Evolutionary conservation across 208 protist genomes (phyloP), one percentile per base, ranked within the genome.

Genomic region (Trypanosoma brucei): DNA sequence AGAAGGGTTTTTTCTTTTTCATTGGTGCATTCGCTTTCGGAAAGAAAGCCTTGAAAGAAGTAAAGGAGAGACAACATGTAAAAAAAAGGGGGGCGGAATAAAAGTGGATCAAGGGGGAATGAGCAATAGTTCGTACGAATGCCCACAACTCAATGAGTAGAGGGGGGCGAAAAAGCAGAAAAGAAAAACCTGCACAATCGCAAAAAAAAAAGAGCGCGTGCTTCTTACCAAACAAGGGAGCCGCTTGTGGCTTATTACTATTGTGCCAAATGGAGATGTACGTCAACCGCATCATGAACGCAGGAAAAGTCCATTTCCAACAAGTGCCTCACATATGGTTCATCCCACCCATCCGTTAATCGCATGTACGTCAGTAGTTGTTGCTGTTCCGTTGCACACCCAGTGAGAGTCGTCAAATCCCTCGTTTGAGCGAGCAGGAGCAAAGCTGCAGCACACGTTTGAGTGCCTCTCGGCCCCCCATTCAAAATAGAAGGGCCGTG

Each of bases 231-330:
- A 22, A 22, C 22, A 22, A 22, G 22, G 22, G 22, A 22, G 22
- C 22, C 22, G 22, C 22, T 22, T 22, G 22, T 22, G 22, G 22
- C 22, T 22, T 22, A 22, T 22, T 22, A 46, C 42, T 46, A 46
- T 46, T 6, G 42, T 11, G 42, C 42, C 0, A 11, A 38, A 0
- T 42, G 13, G 35, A 62, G 38, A 35, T 61, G 50, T 53, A 42
- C 31, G 13, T 61, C 5, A 22, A 49, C 53, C 6, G 51, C 60
- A 13, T 67, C 56, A 31, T 14, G 1, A 33, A 58, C 36, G 42
- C 63, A 70, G 0, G 67, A 58, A 54, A 87, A 66, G 46, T 87
- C 81, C 14, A 60, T 56, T 51, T 78, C 72, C 5, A 87, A 9
- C 1, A 83, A 48, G 30, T 65, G 52, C 4, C 57, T 50, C 49